Base-by-base conservation (phyloP, 1,139 yeast species). In the Candida pseudoviswanathii region DNA sequence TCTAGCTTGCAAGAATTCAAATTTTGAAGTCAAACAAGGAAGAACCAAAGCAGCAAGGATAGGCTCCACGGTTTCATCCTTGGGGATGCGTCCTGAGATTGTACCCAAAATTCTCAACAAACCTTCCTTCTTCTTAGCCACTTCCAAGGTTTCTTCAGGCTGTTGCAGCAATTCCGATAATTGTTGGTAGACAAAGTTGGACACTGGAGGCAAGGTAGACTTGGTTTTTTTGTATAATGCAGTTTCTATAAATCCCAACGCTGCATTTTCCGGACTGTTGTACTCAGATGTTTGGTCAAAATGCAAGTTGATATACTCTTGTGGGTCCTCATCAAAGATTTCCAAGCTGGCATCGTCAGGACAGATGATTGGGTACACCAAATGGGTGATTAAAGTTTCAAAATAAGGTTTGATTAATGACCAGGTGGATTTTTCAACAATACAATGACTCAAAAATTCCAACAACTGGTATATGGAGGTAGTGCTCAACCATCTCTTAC, bases 321-420 rank as follows among this genome's bases (percentile, higher is more conserved):
- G 88, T 5, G 98, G 98, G 62, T 94, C 98, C 53, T 80, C 82
- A 54, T 91, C 96, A 69, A 89, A 92, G 33, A 82, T 69, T 55
- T 89, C 96, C 52, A 91, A 71, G 26, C 82, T 82, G 9, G 79
- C 81, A 52, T 87, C 88, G 22, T 80, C 77, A 8, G 96, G 92
- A 54, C 89, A 80, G 46, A 94, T 70, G 45, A 90, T 67, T 3
- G 97, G 97, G 68, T 80, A 91, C 9, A 92, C 77, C 53, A 94
- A 84, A 58, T 86, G 91, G 11, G 85, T 73, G 26, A 92, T 73
- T 44, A 94, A 69, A 11, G 79, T 77, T 47, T 81, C 82, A 49
- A 83, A 78, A 64, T 86, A 89, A 1, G 94, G 90, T 61, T 86
- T 83, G 46, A 94, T 71, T 41, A 85, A 64, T 2, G 71, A 66